Conservation (phyloP, 306 rosid genomes). For the Neltuma alba region DNA sequence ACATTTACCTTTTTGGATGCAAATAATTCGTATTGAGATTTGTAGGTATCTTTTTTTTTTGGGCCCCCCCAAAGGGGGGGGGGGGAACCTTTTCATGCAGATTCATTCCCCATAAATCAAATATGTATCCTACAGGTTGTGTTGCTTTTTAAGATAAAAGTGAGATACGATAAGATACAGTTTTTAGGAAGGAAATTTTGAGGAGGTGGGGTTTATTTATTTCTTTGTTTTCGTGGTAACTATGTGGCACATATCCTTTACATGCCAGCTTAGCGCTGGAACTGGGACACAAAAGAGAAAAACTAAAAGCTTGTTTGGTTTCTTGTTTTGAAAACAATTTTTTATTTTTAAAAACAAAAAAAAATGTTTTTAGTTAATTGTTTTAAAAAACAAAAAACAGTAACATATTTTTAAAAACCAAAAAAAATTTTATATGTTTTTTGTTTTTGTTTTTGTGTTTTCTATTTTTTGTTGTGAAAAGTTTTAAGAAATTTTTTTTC, state of each 20-base stretch:
- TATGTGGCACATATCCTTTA: not conserved
- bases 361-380: too few species aligned
- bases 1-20: not conserved
- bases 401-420: too few species aligned
- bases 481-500: too few species aligned
- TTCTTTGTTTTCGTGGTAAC: not conserved
- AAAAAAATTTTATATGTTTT: too few species aligned
- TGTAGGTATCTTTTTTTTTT: not conserved
- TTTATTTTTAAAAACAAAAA: too few species aligned
- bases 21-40: not conserved
- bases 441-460: too few species aligned
- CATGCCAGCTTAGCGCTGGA: not conserved
- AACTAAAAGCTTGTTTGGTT: too few species aligned
- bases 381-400: too few species aligned
- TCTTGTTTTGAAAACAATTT: too few species aligned
- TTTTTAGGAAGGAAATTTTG: not conserved
- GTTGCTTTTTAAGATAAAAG: not conserved
- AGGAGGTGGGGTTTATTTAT: not conserved
- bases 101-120: not conserved
- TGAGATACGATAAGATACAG: not conserved
- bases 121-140: not conserved
- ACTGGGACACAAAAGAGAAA: not conserved
- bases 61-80: too few species aligned
- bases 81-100: slow-evolving; percentile 18
- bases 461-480: too few species aligned